phyloP scores from a whole-genome alignment of 2,329 filamentous ascomycete species.

The Curvularia hawaiiensis region DNA sequence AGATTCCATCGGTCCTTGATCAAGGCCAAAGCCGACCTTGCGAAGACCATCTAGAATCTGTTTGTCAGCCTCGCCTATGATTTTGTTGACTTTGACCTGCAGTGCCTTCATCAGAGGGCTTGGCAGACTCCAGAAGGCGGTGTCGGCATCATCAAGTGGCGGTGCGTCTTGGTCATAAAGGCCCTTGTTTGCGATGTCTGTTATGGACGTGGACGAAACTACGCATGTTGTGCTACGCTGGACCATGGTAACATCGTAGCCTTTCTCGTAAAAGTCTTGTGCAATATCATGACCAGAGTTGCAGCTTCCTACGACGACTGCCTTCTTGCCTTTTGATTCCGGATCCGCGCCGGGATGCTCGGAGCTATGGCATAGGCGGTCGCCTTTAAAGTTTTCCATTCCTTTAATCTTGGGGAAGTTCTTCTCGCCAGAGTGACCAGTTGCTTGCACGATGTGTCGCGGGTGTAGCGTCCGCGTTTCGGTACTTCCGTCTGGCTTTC shows the following conservation, averaged over 20 bases:
- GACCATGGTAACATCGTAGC: conserved; percentile 53
- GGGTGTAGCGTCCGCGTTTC: conserved; percentile 36
- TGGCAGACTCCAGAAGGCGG: conserved; percentile 43
- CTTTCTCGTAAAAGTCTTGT: conserved; percentile 53
- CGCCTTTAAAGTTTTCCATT: conserved; percentile 47
- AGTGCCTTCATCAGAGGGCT: conserved; percentile 40
- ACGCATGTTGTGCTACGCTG: conserved; percentile 53
- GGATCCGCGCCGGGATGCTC: conserved; percentile 41
- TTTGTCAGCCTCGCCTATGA: conserved; percentile 40
- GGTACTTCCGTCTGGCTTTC: conserved; percentile 25
- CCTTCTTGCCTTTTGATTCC: conserved; percentile 48
- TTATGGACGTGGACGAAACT: conserved; percentile 34
- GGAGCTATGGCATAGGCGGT: conserved; percentile 39
- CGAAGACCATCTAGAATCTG: conserved; percentile 50
- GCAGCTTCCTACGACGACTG: conserved; percentile 54
- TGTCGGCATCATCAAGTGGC: conserved; percentile 36
- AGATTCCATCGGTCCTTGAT: conserved; percentile 35
- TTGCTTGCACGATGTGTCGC: conserved; percentile 39
- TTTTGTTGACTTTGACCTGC: conserved; percentile 33
- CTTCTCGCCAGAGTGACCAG: conserved; percentile 40
- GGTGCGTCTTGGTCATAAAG: conserved; percentile 37
- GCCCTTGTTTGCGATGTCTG: conserved; percentile 37
- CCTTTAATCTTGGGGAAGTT: conserved; percentile 39
- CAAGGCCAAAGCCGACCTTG: conserved; percentile 50
- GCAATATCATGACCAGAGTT: conserved; percentile 58